A percentile compares a stretch with the other conserved stretches of the same genome.
Evolutionary conservation across 2,329 filamentous ascomycete genomes (phyloP).

Genomic region (Conoideocrella luteorostrata): DNA sequence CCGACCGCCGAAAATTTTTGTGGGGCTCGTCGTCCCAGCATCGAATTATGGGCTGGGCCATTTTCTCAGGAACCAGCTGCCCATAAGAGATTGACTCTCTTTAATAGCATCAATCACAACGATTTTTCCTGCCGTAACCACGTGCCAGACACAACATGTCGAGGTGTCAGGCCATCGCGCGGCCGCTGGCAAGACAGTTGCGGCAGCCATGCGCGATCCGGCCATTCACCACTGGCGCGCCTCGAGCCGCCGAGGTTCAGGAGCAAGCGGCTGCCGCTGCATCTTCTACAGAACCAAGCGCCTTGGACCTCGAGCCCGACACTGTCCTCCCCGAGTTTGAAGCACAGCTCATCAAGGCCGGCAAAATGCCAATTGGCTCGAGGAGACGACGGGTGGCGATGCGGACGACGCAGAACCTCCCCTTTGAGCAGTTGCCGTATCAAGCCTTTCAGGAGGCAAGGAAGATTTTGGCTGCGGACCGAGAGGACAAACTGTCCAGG

Average conservation of each 20-base stretch:
- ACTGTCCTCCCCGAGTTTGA: slow-evolving; percentile 52
- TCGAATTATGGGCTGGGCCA: slow-evolving; percentile 7
- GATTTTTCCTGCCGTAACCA: slow-evolving; percentile 1
- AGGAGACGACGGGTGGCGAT: slow-evolving; percentile 74
- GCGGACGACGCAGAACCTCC: slow-evolving; percentile 58
- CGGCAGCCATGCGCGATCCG: slow-evolving; percentile 32
- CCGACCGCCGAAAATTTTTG: slow-evolving; percentile 20
- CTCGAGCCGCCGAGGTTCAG: slow-evolving; percentile 23
- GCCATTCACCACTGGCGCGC: slow-evolving; percentile 28
- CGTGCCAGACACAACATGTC: slow-evolving; percentile 39
- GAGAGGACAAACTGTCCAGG: slow-evolving; percentile 69
- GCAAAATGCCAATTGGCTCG: slow-evolving; percentile 71
- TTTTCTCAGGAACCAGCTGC: too few relatives aligned
- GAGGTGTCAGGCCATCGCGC: slow-evolving; percentile 50
- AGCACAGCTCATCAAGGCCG: slow-evolving; percentile 64
- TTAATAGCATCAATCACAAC: not conserved
- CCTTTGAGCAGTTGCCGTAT: slow-evolving; percentile 91
- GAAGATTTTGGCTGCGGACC: slow-evolving; percentile 72
- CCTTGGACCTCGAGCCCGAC: slow-evolving; percentile 54
- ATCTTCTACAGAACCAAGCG: slow-evolving; percentile 21
- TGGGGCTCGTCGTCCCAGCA: slow-evolving; percentile 14
- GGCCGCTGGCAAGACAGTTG: slow-evolving; percentile 50
- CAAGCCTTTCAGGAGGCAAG: slow-evolving; percentile 97
- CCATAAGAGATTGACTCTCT: too few relatives aligned
- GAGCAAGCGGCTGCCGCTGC: slow-evolving; percentile 7